These are phyloP conservation scores for Solanum peruvianum DNA, from an alignment of 257 asterid species.

Conservation along the genomic window DNA sequence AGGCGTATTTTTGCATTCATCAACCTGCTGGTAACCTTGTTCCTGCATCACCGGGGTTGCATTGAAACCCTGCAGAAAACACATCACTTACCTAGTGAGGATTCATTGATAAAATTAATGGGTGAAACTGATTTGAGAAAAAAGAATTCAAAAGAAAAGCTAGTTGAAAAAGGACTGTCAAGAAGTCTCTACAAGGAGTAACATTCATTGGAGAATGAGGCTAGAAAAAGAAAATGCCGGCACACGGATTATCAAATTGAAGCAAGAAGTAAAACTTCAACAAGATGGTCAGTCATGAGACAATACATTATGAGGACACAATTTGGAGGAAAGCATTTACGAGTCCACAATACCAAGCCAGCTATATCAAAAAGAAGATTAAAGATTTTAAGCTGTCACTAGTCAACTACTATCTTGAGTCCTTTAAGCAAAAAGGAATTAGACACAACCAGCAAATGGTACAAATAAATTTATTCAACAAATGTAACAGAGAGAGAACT, in stretches of 20 bases:
- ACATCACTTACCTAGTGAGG: neutral
- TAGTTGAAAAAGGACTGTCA: neutral
- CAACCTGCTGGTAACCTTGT: constrained; percentile 43
- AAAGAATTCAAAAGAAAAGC: neutral
- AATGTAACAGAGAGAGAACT: neutral
- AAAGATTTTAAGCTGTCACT: neutral
- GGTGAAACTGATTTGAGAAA: neutral
- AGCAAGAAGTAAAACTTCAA: neutral
- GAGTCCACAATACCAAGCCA: neutral
- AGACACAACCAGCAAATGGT: neutral
- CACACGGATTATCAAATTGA: neutral
- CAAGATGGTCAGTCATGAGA: neutral
- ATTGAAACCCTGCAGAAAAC: constrained; percentile 37
- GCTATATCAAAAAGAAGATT: neutral
- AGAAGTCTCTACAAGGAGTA: neutral
- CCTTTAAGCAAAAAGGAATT: neutral
- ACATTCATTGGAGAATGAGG: neutral
- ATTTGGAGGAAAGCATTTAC: neutral
- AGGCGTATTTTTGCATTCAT: constrained; percentile 42
- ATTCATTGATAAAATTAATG: neutral
- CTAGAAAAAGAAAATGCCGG: neutral
- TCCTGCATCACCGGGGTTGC: constrained; percentile 39
- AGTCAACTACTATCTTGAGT: neutral
- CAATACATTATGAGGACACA: neutral
- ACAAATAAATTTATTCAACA: neutral